Base-by-base conservation (phyloP, 257 asterid species). In the Jaltomata sinuosa region DNA sequence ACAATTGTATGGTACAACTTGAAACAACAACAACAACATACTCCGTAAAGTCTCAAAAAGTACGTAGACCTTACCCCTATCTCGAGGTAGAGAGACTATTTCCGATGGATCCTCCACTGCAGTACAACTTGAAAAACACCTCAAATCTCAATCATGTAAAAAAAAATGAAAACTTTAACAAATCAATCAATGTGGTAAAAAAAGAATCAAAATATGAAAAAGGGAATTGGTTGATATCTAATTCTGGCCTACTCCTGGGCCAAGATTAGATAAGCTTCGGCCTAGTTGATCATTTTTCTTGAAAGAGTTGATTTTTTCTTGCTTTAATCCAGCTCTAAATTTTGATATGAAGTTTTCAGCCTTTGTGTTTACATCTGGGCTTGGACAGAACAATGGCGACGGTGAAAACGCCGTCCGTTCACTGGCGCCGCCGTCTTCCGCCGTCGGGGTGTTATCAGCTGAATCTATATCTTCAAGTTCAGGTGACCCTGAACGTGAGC, bases 361-460 rank as follows among this genome's bases (percentile, higher is more conserved):
- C 85, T 96, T 93, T 9, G 94, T 84, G 87, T 96, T 71, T 52
- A 96, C 98, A 85, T 94, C 98, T 21, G 98, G 99, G 89, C 98
- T 96, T 18, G 94, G 88, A 61, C 94, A 93, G 88, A 88, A 94
- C 89, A 90, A 81, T 76, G 96, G 92, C 80, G 97, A 87, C 42
- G 93, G 85, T 2, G 90, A 94, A 29, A 87, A 87, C 68, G 90
- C 76, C 71, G 90, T 80, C 74, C 71, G 45, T 1, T 69, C 91
- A 8, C 77, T 79, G 18, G 69, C 64, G 29, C 89, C 90, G 55
- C 81, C 90, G n/a, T 81, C 86, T 0, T 84, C 84, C 16, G 92
- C 87, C 11, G 88, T 85, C 4, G 98, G 97, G 3, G 96, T 93
- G 77, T 82, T 85, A 78, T 91, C 93, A 40, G 61, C 42, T 27